Evolutionary conservation across 2,329 filamentous ascomycete genomes (phyloP).

Genomic region (Fusarium sp.): DNA sequence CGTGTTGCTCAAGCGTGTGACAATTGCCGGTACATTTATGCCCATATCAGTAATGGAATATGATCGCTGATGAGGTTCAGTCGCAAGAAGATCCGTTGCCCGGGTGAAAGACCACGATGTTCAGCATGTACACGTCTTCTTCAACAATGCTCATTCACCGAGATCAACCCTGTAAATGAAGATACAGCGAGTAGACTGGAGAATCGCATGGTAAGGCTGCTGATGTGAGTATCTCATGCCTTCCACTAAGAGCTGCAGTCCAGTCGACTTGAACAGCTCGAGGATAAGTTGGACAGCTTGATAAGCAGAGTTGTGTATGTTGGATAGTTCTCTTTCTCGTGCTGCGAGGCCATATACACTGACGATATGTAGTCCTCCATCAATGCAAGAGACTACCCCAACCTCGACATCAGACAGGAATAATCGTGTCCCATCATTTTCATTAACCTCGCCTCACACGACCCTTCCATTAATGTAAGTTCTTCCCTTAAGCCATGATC

Average conservation of each 20-base stretch:
- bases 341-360: rapidly evolving
- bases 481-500: rapidly evolving
- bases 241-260: background rate
- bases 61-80: background rate
- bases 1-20: slow-evolving; percentile 21
- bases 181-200: background rate
- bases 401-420: background rate
- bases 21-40: slow-evolving; percentile 12
- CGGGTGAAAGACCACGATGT: slow-evolving; percentile 22
- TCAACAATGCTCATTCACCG: slow-evolving; percentile 8
- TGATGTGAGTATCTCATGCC: rapidly evolving
- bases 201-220: background rate
- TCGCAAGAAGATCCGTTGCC: slow-evolving; percentile 30
- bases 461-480: background rate
- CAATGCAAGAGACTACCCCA: slow-evolving; percentile 2
- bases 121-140: slow-evolving; percentile 22
- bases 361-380: background rate
- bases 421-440: background rate
- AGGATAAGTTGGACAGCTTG: slow-evolving; percentile 25
- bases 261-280: slow-evolving; percentile 15
- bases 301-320: slow-evolving; percentile 17
- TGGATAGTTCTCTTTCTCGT: background rate
- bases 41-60: rapidly evolving
- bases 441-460: background rate
- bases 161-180: background rate